Evolutionary conservation across 495 filamentous ascomycete species (phyloP), one percentile per base, ranked within the genome.

Genomic region (Penicillium malachiteum): DNA sequence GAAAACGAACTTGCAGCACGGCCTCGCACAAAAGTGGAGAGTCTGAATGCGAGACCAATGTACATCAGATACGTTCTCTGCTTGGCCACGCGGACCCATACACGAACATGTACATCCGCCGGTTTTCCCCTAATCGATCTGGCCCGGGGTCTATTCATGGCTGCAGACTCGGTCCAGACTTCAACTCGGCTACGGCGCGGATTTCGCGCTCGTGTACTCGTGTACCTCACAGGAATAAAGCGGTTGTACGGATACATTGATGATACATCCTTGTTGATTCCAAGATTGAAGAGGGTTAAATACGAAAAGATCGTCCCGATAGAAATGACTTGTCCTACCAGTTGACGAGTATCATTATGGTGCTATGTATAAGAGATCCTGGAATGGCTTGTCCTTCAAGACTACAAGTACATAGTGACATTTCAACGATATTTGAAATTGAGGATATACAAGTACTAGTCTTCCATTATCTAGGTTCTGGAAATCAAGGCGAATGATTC

Each of bases 81-180:
- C 54, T 63, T 66, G 59, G 62, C 46, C 65, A 66, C 59, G 62
- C 65, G 62, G 34, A 37, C 34, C 34, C 34, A 37, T 37, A 37
- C 34, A 37, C 56, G 44, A 66, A 46, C 55, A 37, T 54, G 14
- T 33, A 57, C 37, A 53, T 7, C 31, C 3, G 44, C 35, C 38
- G 54, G 47, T 41, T 33, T 41, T 14, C 12, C 30, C 39, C 26
- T 63, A 63, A 59, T 62, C 62, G 63, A 63, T 41, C 47, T 50
- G 51, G 58, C 49, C 41, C 46, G 30, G 13, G 21, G 21, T 4
- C 21, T 26, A 26, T 33, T 39, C 37, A 32, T 38, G 44, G 18
- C 60, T 68, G 63, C 65, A 62, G 54, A 35, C 37, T 56, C 54
- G 63, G 65, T 61, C 60, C 47, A 55, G 51, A 68, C 50, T 58